These are phyloP conservation scores for Blepharisma undulans DNA, from an alignment of 169 alveolate genomes.

Conservation along the genomic window DNA sequence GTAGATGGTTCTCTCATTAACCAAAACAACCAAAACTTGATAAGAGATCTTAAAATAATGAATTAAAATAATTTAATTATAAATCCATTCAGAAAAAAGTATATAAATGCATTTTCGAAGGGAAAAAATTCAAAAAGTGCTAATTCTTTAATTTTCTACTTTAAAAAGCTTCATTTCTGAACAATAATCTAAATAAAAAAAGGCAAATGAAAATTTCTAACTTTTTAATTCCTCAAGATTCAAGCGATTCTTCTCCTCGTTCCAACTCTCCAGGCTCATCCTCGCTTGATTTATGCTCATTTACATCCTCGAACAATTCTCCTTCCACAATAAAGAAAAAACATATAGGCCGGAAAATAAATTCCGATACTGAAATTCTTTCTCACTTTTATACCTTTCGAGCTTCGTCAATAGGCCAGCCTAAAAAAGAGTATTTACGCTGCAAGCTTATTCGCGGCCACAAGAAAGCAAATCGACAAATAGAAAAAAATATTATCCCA, in stretches of 20 bases:
- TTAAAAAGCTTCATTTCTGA: background rate
- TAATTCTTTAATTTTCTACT: background rate
- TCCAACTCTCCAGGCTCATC: background rate
- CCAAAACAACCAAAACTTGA: too few species aligned
- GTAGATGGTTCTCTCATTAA: too few species aligned
- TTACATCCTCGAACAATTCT: background rate
- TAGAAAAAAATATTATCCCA: background rate
- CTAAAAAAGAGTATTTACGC: background rate
- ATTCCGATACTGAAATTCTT: background rate
- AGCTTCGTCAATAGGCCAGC: background rate
- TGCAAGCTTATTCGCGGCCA: background rate
- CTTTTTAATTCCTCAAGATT: background rate
- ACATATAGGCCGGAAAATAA: background rate
- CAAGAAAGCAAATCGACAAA: background rate
- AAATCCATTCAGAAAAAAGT: too few species aligned
- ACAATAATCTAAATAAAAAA: background rate
- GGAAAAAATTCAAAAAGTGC: background rate
- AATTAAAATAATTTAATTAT: too few species aligned
- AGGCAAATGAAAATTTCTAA: background rate
- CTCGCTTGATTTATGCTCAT: background rate
- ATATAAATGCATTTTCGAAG: background rate
- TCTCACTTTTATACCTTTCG: background rate
- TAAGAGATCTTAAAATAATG: too few species aligned
- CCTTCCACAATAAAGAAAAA: background rate
- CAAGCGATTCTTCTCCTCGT: background rate